Evolutionary conservation across 495 filamentous ascomycete species (phyloP).

Genomic region (Filosporella fistucella): DNA sequence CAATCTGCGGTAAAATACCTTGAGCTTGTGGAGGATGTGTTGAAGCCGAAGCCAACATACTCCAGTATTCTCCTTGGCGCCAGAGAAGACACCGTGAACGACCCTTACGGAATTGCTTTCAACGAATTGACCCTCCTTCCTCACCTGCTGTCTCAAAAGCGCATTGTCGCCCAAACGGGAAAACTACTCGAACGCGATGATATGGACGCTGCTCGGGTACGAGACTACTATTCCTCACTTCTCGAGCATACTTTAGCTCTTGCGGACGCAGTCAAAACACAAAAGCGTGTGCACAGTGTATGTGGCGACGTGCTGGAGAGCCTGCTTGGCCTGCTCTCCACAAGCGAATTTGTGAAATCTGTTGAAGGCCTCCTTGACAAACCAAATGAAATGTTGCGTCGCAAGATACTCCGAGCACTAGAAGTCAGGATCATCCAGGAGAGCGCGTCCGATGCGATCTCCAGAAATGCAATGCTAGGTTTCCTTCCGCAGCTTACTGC

Average conservation of each 20-base stretch:
- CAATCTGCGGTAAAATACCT: slow-evolving; percentile 68
- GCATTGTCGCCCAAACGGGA: slow-evolving; percentile 41
- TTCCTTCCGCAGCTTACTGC: slow-evolving; percentile 73
- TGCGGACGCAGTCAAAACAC: slow-evolving; percentile 52
- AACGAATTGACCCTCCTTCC: slow-evolving; percentile 60
- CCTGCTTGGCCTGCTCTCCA: slow-evolving; percentile 73
- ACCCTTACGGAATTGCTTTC: slow-evolving; percentile 54
- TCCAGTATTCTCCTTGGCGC: slow-evolving; percentile 63
- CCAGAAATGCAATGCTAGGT: slow-evolving; percentile 64
- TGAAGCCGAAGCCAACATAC: slow-evolving; percentile 63
- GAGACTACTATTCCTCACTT: slow-evolving; percentile 62
- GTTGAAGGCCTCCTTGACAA: slow-evolving; percentile 72
- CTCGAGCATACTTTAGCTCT: slow-evolving; percentile 64
- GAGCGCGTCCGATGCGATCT: slow-evolving; percentile 57
- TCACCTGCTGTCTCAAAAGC: slow-evolving; percentile 43
- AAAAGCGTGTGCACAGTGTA: slow-evolving; percentile 56
- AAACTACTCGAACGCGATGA: slow-evolving; percentile 47
- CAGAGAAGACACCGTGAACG: slow-evolving; percentile 53
- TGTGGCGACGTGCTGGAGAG: slow-evolving; percentile 67
- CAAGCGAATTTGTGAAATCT: slow-evolving; percentile 77
- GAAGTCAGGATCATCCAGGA: slow-evolving; percentile 68
- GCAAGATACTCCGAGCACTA: slow-evolving; percentile 74
- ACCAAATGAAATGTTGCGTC: slow-evolving; percentile 64
- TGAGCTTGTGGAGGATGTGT: slow-evolving; percentile 63
- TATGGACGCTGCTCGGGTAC: slow-evolving; percentile 56